Evolutionary conservation across 2,329 filamentous ascomycete genomes (phyloP).

Genomic region (Raffaelea albimanens): DNA sequence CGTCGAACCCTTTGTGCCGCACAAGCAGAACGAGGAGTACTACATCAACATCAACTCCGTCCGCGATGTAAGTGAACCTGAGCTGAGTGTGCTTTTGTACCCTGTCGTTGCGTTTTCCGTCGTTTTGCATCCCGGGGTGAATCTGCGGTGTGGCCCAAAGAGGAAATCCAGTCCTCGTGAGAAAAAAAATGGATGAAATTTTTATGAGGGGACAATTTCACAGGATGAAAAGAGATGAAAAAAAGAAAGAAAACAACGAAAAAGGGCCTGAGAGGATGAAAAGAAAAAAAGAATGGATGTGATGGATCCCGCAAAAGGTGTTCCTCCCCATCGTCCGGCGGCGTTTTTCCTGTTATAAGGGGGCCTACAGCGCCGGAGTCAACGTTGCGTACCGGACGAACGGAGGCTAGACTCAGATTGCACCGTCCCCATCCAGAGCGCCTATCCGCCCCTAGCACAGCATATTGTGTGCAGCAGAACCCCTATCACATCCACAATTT

Average conservation of each 20-base stretch:
- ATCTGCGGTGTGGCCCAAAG: neutral
- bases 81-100: slow-evolving; percentile 1
- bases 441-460: slow-evolving; percentile 9
- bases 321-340: neutral
- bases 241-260: neutral
- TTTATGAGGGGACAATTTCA: neutral
- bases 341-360: neutral
- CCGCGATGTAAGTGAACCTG: slow-evolving; percentile 75
- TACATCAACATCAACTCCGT: slow-evolving; percentile 99
- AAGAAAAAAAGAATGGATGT: no score
- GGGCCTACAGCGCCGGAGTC: slow-evolving; percentile 1
- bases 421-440: slow-evolving; percentile 13
- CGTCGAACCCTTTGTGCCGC: slow-evolving; percentile 96
- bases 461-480: neutral
- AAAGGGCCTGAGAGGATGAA: neutral
- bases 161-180: no score
- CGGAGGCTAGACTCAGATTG: slow-evolving; percentile 33
- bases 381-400: slow-evolving; percentile 25
- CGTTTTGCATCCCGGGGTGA: neutral
- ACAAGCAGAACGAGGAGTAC: slow-evolving; percentile 92
- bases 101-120: neutral
- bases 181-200: neutral
- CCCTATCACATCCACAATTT: neutral
- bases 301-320: no score
- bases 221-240: neutral